Evolutionary conservation across 495 filamentous ascomycete species (phyloP).

Genomic region (Penicillium ucsense): DNA sequence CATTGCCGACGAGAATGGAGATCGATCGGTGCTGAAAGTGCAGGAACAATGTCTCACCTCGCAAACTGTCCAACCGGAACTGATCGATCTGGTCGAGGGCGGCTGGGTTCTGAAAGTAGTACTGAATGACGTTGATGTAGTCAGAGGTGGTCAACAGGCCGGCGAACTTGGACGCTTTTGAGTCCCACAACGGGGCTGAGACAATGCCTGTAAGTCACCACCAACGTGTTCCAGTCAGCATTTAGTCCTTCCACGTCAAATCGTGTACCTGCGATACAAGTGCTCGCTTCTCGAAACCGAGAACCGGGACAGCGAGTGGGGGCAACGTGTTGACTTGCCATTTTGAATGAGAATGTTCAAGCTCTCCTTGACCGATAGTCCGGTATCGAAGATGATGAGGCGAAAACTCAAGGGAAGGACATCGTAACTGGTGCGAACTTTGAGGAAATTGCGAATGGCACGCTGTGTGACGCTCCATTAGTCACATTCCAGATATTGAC

Average conservation of each 20-base stretch:
- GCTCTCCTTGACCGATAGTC: slow-evolving; percentile 93
- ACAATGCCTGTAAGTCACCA: slow-evolving; percentile 68
- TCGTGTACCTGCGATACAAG: too few relatives aligned
- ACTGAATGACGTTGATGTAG: slow-evolving; percentile 97
- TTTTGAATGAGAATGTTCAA: slow-evolving; percentile 95
- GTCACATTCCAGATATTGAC: slow-evolving; percentile 20
- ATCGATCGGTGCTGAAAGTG: too few relatives aligned
- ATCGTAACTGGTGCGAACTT: slow-evolving; percentile 94
- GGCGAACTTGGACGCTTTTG: slow-evolving; percentile 84
- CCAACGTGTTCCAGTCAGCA: slow-evolving; percentile 7
- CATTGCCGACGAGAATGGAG: too few relatives aligned
- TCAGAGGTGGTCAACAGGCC: slow-evolving; percentile 92
- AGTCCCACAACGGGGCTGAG: slow-evolving; percentile 96
- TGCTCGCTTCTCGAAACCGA: background rate
- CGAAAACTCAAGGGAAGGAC: slow-evolving; percentile 96
- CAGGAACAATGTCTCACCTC: slow-evolving; percentile 45
- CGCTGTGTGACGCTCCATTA: slow-evolving; percentile 44
- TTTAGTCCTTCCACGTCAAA: too few relatives aligned
- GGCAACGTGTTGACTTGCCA: slow-evolving; percentile 44
- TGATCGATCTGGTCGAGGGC: slow-evolving; percentile 82
- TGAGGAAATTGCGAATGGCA: slow-evolving; percentile 91
- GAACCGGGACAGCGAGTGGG: slow-evolving; percentile 1
- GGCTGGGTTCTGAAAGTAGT: slow-evolving; percentile 97
- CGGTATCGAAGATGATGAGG: slow-evolving; percentile 90
- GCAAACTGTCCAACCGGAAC: slow-evolving; percentile 85